These are phyloP conservation scores for Avena eriantha DNA, from an alignment of 176 grass and related monocot genomes.

Conservation along the genomic window DNA sequence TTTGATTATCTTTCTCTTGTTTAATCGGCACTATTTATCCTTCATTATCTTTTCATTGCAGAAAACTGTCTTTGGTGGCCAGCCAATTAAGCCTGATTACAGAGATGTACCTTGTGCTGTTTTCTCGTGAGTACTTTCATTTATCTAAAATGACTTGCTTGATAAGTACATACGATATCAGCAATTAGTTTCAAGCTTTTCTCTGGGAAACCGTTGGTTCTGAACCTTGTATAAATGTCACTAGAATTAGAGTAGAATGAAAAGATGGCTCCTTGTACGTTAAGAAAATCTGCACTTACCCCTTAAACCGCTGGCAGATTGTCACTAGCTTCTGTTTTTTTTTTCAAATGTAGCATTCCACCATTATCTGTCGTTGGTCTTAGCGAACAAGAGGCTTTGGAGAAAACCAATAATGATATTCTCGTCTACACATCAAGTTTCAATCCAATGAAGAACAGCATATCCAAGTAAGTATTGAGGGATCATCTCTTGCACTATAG, in stretches of 20 bases:
- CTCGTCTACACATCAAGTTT: conserved; percentile 87
- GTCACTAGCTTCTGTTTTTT: neutral
- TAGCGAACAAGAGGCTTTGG: conserved; percentile 81
- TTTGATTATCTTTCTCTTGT: conserved; percentile 18
- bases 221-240: neutral
- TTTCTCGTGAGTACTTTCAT: conserved; percentile 65
- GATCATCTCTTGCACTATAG: neutral
- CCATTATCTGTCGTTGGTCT: conserved; percentile 88
- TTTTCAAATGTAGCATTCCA: conserved; percentile 68
- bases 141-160: neutral
- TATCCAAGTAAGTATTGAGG: conserved; percentile 72
- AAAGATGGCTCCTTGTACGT: neutral
- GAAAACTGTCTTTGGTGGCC: conserved; percentile 98
- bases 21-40: conserved; percentile 21
- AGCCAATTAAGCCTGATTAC: conserved; percentile 85
- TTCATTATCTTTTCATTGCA: conserved; percentile 43
- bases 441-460: conserved; percentile 97
- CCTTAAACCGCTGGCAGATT: neutral
- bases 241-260: neutral
- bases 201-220: neutral
- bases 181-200: neutral
- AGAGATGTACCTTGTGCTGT: conserved; percentile 91
- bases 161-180: too few relatives aligned
- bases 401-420: conserved; percentile 70
- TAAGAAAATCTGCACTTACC: neutral